Base-by-base conservation (phyloP, 345 rosid species). In the Jatropha curcas region DNA sequence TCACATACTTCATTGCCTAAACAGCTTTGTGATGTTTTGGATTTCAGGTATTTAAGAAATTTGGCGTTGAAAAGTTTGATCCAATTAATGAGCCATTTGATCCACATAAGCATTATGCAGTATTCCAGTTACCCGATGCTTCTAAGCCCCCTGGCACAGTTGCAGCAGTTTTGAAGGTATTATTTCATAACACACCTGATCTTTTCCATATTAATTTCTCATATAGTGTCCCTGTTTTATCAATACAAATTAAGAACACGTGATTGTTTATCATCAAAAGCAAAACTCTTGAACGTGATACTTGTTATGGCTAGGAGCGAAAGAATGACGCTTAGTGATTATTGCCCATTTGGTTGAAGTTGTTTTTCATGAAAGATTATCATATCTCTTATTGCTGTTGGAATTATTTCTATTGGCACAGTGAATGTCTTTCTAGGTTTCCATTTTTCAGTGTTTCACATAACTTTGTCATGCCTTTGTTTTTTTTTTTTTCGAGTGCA, bases 81-180 rank as follows among this genome's bases (percentile, higher is more conserved):
- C 98, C 98, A 71, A 73, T 74, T 58, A 82, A 88, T 73, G 94
- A 95, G 77, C 93, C 88, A 57, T 92, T 95, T 83, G 93, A 92
- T 91, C 98, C 98, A 43, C 86, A 92, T 66, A 84, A 88, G 82
- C 98, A 92, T 76, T 85, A 90, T 84, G 96, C 98, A 67, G 85
- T 84, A 25, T 95, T 87, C 80, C 88, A 88, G 81, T 82, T 88
- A 69, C 88, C 93, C 12, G 97, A 94, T 84, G 78, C 86, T 76
- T 88, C 97, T 34, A 94, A 89, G 87, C 97, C 98, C 33, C 84
- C 82, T 22, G 97, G 98, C 84, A 90, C 88, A 11, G 82, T 89
- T 69, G 98, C 97, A 76, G 83, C 80, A 61, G 98, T 92, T 71
- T 77, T 94, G 10, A 94, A 94, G 98, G 98, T 92, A 84, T 25